Evolutionary conservation across 345 rosid species (phyloP), one percentile per base, ranked within the genome.

Genomic region (Brassica cretica): DNA sequence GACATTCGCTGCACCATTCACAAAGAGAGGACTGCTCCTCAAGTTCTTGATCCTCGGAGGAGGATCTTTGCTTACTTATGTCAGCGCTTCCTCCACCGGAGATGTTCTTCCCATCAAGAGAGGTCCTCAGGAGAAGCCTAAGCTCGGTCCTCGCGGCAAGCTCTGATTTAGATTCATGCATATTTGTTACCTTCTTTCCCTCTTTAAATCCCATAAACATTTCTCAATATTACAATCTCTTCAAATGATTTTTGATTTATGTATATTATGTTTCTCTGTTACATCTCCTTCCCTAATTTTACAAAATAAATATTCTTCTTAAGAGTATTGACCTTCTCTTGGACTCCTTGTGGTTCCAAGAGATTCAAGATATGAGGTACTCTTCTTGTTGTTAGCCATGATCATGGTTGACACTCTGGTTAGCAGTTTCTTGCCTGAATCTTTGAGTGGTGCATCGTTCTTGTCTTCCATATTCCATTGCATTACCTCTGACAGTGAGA

Each of bases 71-170:
- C 86, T 88, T 64, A 90, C 97, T 70, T 90, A 82, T 82, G 77
- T 83, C 66, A 88, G 98, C 21, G 86, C 93, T 74, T 85, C 86
- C 0, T 92, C 91, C 46, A 76, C 93, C 0, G 93, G 89, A 9
- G 92, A 90, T 70, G 81, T 92, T 72, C 87, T 94, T 44, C 98
- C 97, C 3, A 94, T 94, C 87, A 88, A 88, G 86, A 92, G 91
- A 83, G 98, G 97, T 39, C 98, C 97, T n/a, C 97, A 92, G 76
- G 94, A 90, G 77, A 89, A 88, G 8, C 98, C 95, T 12, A 92
- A 92, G 90, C 88, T 76, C 2, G 97, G 97, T 6, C 98, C 97
- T 12, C 93, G 95, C 60, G 93, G 93, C 89, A 94, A 94, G 82
- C 88, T 89, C 89, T 90, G 80, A 90, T 39, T 59, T 49, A 14